Evolutionary conservation across 169 alveolate species (phyloP).

Genomic region (Eimeria nieschulzi): DNA sequence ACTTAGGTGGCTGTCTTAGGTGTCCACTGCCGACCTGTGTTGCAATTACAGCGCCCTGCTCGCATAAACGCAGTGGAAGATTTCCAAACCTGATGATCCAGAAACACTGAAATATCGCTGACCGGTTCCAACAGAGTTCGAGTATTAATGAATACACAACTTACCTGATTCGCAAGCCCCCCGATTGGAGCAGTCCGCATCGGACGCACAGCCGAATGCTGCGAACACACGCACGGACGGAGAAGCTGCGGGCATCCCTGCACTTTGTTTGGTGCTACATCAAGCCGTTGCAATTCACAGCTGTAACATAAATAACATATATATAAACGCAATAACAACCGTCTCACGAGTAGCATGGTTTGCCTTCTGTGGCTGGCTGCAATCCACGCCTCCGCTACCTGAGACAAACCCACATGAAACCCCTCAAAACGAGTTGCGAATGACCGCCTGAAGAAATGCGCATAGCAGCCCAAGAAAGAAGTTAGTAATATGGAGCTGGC

Average conservation of each 20-base stretch:
- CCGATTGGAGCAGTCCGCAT: background rate
- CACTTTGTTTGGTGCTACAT: no score
- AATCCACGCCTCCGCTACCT: conserved; percentile 6
- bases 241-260: background rate
- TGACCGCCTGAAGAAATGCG: background rate
- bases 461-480: background rate
- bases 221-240: background rate
- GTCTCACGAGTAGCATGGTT: background rate
- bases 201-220: conserved; percentile 5
- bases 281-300: no score
- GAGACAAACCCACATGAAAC: background rate
- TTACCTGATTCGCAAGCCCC: background rate
- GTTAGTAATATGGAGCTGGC: no score
- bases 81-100: no score
- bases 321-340: background rate
- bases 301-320: no score
- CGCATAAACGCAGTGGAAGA: no score
- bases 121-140: background rate
- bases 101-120: no score
- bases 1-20: background rate
- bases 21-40: conserved; percentile 15
- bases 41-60: conserved; percentile 3
- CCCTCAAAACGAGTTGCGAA: background rate
- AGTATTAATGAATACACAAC: no score
- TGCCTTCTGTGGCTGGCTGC: conserved; percentile 1